Evolutionary conservation across 768 basidiomycete species (phyloP), one percentile per base, ranked within the genome.

Genomic region (Collybiopsis luxurians): DNA sequence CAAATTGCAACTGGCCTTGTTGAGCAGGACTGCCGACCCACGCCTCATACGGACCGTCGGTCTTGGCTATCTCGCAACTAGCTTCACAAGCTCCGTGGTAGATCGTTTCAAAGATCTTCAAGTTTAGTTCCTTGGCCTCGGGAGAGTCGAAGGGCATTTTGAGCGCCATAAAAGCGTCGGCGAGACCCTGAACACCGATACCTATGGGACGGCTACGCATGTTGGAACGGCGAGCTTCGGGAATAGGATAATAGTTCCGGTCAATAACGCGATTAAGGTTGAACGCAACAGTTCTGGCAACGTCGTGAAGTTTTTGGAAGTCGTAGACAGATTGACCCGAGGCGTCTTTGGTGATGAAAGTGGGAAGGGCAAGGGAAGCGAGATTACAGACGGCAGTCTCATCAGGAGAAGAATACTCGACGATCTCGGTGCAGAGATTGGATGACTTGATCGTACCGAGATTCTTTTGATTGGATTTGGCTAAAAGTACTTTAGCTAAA

Each of bases 361-460:
- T 85, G 4, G 97, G 96, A 2, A 98, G 85, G 2, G 97, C 94
- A 61, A 99, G 82, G 11, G 97, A 99, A 6, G 97, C 97, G 51
- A 99, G 85, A 73, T 98, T 99, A 82, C 97, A 99, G 30, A 98
- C 97, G 36, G 97, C 97, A 36, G 88, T 92, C 72, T 98, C 97
- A 54, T 98, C 97, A 1, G 97, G 94, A 11, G 96, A 82, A 44
- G 94, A 96, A 77, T 98, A 98, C 73, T 99, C 92, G 71, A 99
- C 90, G 70, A 99, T 98, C 71, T 98, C 97, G 4, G 96, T 98
- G 79, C 97, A 99, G 46, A 99, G 79, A 70, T 99, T 99, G 50
- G 96, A 98, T 1, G 95, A 98, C 78, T 97, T 98, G 87, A 99
- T 98, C 7, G 93, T 96, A 28, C 97, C 97, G 26, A 99, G 81